phyloP scores from a whole-genome alignment of 2,329 filamentous ascomycete genomes.

The Cercospora sojina region DNA sequence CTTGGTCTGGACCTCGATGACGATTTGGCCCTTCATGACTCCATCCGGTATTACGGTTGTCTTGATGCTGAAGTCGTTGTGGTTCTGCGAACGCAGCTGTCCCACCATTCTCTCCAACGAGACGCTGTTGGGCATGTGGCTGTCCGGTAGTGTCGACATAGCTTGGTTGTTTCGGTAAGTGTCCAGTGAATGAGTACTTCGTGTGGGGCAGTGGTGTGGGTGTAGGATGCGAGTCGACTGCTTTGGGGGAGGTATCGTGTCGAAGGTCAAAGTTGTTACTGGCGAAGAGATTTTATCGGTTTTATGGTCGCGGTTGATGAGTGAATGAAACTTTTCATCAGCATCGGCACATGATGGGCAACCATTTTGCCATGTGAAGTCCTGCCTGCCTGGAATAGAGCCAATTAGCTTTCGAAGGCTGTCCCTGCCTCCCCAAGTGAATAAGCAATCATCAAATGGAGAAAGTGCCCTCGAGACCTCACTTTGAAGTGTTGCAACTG shows the following conservation, averaged over 20 bases:
- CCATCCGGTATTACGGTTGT: slow-evolving; percentile 25
- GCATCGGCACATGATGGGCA: not conserved
- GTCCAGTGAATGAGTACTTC: not conserved
- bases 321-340: not conserved
- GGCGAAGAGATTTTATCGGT: not conserved
- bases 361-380: not conserved
- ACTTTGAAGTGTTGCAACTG: not conserved
- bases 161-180: not conserved
- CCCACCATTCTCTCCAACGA: not conserved
- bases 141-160: not conserved
- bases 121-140: not conserved
- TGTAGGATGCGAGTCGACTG: not conserved
- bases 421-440: not conserved
- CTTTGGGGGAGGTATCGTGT: not conserved
- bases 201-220: not conserved
- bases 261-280: not conserved
- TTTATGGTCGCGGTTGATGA: not conserved
- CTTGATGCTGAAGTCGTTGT: not conserved
- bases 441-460: not conserved
- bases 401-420: not conserved
- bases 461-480: not conserved
- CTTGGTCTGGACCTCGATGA: slow-evolving; percentile 19
- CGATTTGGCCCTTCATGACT: slow-evolving; percentile 19
- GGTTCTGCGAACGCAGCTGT: not conserved
- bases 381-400: not conserved